Percentiles rank a stretch among this genome's conserved stretches.
Conservation (phyloP, 2,329 filamentous ascomycete species). For the Cladorrhinum sp. region DNA sequence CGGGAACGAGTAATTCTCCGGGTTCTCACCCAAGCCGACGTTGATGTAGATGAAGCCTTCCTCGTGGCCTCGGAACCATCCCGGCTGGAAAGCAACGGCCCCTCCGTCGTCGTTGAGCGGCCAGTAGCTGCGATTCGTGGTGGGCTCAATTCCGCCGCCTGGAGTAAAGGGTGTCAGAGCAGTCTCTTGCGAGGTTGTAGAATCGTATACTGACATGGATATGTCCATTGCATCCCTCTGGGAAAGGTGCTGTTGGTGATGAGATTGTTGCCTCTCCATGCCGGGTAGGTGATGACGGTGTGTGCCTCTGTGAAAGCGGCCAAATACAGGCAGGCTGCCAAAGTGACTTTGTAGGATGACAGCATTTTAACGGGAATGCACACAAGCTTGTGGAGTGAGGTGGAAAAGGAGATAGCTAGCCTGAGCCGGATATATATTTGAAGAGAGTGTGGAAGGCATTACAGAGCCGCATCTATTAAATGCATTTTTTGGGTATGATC, state of each 20-base stretch:
- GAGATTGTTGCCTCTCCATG: slow-evolving; percentile 12
- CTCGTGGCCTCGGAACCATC: slow-evolving; percentile 16
- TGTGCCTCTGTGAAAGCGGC: background rate
- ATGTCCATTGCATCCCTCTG: slow-evolving; percentile 11
- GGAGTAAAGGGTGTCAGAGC: background rate
- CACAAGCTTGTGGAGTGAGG: no score
- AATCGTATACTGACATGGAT: slow-evolving; percentile 3
- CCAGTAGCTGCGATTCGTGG: slow-evolving; percentile 17
- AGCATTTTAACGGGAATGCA: background rate
- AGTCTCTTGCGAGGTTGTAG: background rate
- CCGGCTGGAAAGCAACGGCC: slow-evolving; percentile 14
- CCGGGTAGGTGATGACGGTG: slow-evolving; percentile 8
- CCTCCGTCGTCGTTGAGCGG: slow-evolving; percentile 9
- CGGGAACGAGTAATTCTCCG: slow-evolving; percentile 12
- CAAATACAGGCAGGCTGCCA: background rate
- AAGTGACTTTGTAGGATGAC: background rate
- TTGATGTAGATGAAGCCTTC: slow-evolving; percentile 17
- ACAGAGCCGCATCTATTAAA: no score
- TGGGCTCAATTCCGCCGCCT: slow-evolving; percentile 14
- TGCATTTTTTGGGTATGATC: no score
- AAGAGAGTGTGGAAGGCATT: no score
- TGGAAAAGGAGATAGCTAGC: no score
- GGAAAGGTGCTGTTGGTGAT: slow-evolving; percentile 4
- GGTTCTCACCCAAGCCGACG: slow-evolving; percentile 12
- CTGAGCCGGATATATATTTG: no score